These are phyloP conservation scores for Linnemannia zychae DNA, from an alignment of 192 early-diverging fungal genomes.

Conservation along the genomic window DNA sequence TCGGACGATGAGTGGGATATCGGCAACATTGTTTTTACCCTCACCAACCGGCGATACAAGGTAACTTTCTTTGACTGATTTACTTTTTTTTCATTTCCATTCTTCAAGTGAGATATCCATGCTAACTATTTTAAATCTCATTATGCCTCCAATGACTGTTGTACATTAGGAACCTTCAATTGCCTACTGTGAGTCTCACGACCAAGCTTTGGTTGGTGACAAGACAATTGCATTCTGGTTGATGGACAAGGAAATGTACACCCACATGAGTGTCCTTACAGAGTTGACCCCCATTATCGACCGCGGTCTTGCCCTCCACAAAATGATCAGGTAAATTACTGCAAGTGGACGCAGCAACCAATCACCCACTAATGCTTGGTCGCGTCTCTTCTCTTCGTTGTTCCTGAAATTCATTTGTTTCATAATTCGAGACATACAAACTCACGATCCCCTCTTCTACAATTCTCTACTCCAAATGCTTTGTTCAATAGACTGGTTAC, in stretches of 20 bases:
- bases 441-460: neutral
- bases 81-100: neutral
- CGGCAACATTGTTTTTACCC: conserved; percentile 84
- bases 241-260: conserved; percentile 99
- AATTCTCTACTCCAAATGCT: too few species aligned
- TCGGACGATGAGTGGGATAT: conserved; percentile 95
- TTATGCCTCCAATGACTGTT: neutral
- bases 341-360: neutral
- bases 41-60: conserved; percentile 92
- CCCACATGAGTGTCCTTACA: conserved; percentile 88
- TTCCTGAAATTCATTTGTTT: neutral
- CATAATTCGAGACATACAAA: neutral
- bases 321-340: conserved; percentile 85
- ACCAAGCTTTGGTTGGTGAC: conserved; percentile 98
- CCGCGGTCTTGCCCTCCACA: conserved; percentile 94
- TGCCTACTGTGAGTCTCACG: conserved; percentile 96
- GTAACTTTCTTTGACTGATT: conserved; percentile 41
- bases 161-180: conserved; percentile 91
- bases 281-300: conserved; percentile 92
- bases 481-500: conserved; percentile 76
- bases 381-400: neutral
- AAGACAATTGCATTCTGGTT: conserved; percentile 99
- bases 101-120: too few species aligned
- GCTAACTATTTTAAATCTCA: neutral
- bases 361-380: neutral